Evolutionary conservation across 2,329 filamentous ascomycete genomes (phyloP).

Genomic region (Cladobotryum protrusum): DNA sequence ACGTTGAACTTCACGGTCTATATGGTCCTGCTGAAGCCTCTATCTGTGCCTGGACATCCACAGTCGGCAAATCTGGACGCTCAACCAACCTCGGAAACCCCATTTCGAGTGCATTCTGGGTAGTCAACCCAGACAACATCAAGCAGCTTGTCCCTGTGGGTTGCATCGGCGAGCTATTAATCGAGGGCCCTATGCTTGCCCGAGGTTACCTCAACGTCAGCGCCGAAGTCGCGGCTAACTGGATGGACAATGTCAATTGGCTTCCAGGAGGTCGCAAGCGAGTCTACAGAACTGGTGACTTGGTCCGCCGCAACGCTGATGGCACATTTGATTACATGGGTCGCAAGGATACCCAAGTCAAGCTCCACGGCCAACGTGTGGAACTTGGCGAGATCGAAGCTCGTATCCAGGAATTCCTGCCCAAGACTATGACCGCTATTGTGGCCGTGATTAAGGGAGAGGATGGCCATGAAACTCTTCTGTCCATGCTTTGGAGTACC

Average conservation of each 20-base stretch:
- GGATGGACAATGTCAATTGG: too few relatives aligned
- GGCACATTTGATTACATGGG: conserved; percentile 2
- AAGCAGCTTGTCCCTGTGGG: background rate
- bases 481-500: too few relatives aligned
- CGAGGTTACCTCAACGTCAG: background rate
- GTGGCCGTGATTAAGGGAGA: background rate
- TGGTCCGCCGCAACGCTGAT: conserved; percentile 4
- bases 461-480: background rate
- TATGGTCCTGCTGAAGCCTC: conserved; percentile 9
- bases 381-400: conserved; percentile 8
- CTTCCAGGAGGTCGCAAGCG: background rate
- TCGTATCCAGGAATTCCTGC: background rate
- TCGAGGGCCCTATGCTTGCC: conserved; percentile 1
- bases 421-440: background rate
- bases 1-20: background rate
- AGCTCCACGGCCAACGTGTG: conserved; percentile 5
- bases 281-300: conserved; percentile 5
- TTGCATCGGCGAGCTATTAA: conserved; percentile 1
- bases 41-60: background rate
- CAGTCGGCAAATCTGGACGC: background rate
- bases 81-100: conserved; percentile 1
- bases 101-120: conserved; percentile 1
- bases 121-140: conserved; percentile 1
- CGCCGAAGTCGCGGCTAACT: too few relatives aligned
- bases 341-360: conserved; percentile 7